Base-by-base conservation (phyloP, 1,284 basidiomycete genomes). In the Malassezia equina region DNA sequence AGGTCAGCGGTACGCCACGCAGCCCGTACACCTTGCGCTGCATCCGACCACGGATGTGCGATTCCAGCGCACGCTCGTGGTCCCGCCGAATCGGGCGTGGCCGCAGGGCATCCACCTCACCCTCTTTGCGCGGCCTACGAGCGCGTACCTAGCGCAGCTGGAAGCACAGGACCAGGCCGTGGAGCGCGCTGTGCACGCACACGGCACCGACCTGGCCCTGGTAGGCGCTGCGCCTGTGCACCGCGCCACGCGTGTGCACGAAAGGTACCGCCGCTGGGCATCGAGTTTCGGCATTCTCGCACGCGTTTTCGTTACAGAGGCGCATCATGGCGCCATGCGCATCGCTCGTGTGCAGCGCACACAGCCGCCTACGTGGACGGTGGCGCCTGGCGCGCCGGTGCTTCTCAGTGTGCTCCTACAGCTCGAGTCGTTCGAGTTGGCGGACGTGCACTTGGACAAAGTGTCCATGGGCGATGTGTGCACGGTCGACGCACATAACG, bases 251-350 rank as follows among this genome's bases (percentile, higher is more conserved):
- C 46, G 46, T 23, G 24, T 25, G 5, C 46, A 34, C 23, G 46
- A 48, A 24, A 32, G 46, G n/a, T 23, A 48, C n/a, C 46, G 46
- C n/a, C 46, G 33, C 15, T 48, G 46, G 46, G 46, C 27, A 12
- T 32, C 21, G 17, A 23, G 24, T 13, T 34, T n/a, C 13, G 33
- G 46, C 12, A 15, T 36, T 4, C 34, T 27, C 12, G 11, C 11
- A 9, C 31, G 32, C 11, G 17, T 48, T 7, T 24, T 15, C 23
- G 21, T 27, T 6, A 31, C 32, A 24, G 32, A 36, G 19, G 33
- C 27, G 24, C 24, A 43, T 19, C 13, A 21, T 6, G 27, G 24
- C 24, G 27, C 12, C n/a, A n/a, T 17, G 41, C 41, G 27, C 13
- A 13, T 17, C 6, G 41, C 19, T 15, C 41, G 23, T 27, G 41